Base-by-base conservation (phyloP, 2,329 filamentous ascomycete species). In the Aspergillus bombycis region DNA sequence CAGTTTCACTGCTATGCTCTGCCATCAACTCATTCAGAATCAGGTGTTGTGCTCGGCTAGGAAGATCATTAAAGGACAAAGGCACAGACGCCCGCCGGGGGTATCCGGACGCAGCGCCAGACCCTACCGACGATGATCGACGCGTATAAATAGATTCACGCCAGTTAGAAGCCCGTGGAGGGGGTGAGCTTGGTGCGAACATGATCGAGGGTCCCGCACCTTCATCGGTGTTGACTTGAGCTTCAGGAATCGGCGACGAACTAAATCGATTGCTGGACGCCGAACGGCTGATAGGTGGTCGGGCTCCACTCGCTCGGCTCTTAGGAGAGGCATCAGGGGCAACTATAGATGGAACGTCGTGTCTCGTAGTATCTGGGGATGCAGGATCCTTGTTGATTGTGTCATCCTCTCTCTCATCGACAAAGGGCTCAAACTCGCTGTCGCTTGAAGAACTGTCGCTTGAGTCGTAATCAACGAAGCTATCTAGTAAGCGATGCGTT, bases 1-100 rank as follows among this genome's bases (percentile, higher is more conserved):
- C 91, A 1, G 93, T 92, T 23, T 91, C 84, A 45, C 77, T 76
- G 68, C 89, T 92, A 65, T 92, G 82, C 63, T 84, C 83, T 3
- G 85, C 83, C 81, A 96, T 93, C 67, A 96, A 80, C 75, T 96
- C 92, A 74, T 96, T 96, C 19, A 96, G 79, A 32, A 96, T 94
- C 41, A 96, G 79, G 76, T 96, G 92, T 75, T 96, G 93, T 2
- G 92, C 92, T 19, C 92, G 88, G 70, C 90, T 92, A 0, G 93
- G 92, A 4, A 96, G 81, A 72, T 96, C 92, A 70, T 96, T 96
- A 81, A 96, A 96, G 2, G 89, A 92, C 2, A 96, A 81, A 0
- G 92, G 86, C 4, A 92, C 78, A 3, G 86, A 84, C 58, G 89
- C 87, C 26, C 86, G 86, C 3, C 86, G 85, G 0, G 84, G 84